Evolutionary conservation across 352 stramenopile species (phyloP), one percentile per base, ranked within the genome.

Genomic region (Globisporangium megalacanthum): DNA sequence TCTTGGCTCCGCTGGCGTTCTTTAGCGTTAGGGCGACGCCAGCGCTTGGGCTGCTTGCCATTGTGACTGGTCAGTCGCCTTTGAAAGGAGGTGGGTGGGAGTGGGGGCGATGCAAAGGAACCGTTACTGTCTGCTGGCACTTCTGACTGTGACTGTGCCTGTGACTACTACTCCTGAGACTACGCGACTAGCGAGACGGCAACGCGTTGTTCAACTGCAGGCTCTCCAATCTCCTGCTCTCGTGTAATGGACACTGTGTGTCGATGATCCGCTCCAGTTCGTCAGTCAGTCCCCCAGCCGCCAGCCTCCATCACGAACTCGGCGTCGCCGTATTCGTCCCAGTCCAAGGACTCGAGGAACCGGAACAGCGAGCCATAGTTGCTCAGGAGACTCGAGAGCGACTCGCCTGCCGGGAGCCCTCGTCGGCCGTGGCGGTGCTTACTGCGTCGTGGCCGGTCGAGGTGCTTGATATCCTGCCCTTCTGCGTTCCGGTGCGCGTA

Each of bases 401-500:
- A 69, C 35, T 68, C 58, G 25, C 29, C 46, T 2, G 57, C 51
- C 7, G 45, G 20, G 20, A 64, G 39, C 9, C 45, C 51, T 1
- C 58, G 20, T 5, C 39, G n/a, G 17, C 25, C 29, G 10, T 44
- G 45, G 57, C 52, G 46, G 7, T 52, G 46, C 31, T 60, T 62
- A 20, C 35, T 49, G 17, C 65, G 66, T 25, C 64, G 63, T 7
- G 68, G 70, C 6, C 72, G 66, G 65, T 92, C 82, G 41, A 85
- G 41, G 41, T 85, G 70, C 61, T 92, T 92, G 20, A 92, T 67
- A 36, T 92, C 79, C 33, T 56, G 62, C 17, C 82, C 82, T 36
- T 70, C 37, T 0, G 62, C 54, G 54, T 92, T 79, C 14, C 75
- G 76, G 49, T 92, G 82, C 13, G 82, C 82, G 49, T 92, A 92